phyloP scores from a whole-genome alignment of 2,329 filamentous ascomycete genomes.

The Exophiala dermatitidis region DNA sequence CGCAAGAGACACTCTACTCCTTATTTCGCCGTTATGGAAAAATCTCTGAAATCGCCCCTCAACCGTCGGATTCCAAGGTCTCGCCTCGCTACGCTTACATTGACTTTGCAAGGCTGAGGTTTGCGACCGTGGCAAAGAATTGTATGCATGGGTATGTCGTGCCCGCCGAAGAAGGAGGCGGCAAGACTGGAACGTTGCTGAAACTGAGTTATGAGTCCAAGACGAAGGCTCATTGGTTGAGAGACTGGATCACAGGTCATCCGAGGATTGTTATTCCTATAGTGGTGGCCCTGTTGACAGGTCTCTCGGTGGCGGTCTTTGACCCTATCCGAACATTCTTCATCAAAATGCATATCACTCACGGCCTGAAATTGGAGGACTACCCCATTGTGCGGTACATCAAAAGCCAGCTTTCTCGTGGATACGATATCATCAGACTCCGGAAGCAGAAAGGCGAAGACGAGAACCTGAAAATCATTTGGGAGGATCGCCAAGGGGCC shows the following conservation, averaged over 20 bases:
- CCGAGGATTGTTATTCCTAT: slow-evolving; percentile 81
- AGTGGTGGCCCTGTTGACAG: slow-evolving; percentile 71
- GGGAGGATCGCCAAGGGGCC: slow-evolving; percentile 75
- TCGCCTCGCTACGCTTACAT: slow-evolving; percentile 72
- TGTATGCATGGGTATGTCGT: slow-evolving; percentile 83
- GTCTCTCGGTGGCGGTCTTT: slow-evolving; percentile 79
- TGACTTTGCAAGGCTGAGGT: slow-evolving; percentile 65
- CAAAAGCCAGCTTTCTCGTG: slow-evolving; percentile 52
- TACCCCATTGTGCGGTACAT: slow-evolving; percentile 66
- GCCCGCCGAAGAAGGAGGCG: slow-evolving; percentile 61
- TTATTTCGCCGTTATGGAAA: slow-evolving; percentile 88
- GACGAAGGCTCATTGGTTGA: slow-evolving; percentile 68
- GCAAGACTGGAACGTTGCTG: slow-evolving; percentile 66
- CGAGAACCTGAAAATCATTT: slow-evolving; percentile 69
- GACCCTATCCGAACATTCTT: slow-evolving; percentile 93
- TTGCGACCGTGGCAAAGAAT: slow-evolving; percentile 82
- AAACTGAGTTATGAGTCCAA: slow-evolving; percentile 77
- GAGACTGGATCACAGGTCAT: slow-evolving; percentile 80
- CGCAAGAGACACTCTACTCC: slow-evolving; percentile 78
- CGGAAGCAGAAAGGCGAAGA: slow-evolving; percentile 49
- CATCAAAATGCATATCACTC: slow-evolving; percentile 78
- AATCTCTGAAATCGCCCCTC: slow-evolving; percentile 72
- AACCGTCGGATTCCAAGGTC: slow-evolving; percentile 79
- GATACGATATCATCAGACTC: slow-evolving; percentile 40
- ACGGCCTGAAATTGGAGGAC: slow-evolving; percentile 58